Evolutionary conservation across 2,329 filamentous ascomycete species (phyloP).

Genomic region (Fusarium secorum): DNA sequence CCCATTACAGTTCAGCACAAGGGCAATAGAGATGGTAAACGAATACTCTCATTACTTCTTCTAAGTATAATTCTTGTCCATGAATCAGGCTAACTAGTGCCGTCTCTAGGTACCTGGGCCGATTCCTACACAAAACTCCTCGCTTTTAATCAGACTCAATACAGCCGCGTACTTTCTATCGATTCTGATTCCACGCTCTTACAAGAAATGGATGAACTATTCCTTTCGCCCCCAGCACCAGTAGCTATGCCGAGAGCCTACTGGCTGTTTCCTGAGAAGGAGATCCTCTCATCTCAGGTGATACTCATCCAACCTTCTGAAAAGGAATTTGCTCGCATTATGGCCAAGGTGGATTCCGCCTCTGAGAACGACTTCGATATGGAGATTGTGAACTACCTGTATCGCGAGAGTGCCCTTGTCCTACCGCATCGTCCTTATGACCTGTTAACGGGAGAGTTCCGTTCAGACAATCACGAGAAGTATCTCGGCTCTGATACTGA

Average conservation of each 20-base stretch:
- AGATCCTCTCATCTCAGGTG: slow-evolving; percentile 64
- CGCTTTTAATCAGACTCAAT: slow-evolving; percentile 72
- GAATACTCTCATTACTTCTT: rapidly evolving
- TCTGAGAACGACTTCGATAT: slow-evolving; percentile 63
- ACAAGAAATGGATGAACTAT: slow-evolving; percentile 73
- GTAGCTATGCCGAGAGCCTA: slow-evolving; percentile 77
- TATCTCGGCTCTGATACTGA: slow-evolving; percentile 56
- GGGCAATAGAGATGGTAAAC: slow-evolving; percentile 48
- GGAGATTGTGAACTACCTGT: slow-evolving; percentile 72
- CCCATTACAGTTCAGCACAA: slow-evolving; percentile 52
- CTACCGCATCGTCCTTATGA: slow-evolving; percentile 71
- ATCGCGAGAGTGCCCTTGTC: slow-evolving; percentile 64
- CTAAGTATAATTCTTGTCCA: background rate
- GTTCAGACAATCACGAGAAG: slow-evolving; percentile 55
- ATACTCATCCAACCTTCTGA: slow-evolving; percentile 67
- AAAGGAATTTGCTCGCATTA: slow-evolving; percentile 56
- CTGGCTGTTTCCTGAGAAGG: slow-evolving; percentile 66
- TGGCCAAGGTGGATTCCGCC: slow-evolving; percentile 39
- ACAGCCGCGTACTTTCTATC: slow-evolving; percentile 57
- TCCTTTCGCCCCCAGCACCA: slow-evolving; percentile 67
- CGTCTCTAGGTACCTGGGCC: slow-evolving; percentile 62
- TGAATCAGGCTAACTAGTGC: background rate
- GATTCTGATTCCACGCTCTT: slow-evolving; percentile 71
- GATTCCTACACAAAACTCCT: slow-evolving; percentile 73
- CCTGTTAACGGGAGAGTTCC: slow-evolving; percentile 70